A percentile compares a stretch with the other conserved stretches of the same genome.
Evolutionary conservation across 208 protist species (phyloP).

Genomic region (Wallacemonas collosoma): DNA sequence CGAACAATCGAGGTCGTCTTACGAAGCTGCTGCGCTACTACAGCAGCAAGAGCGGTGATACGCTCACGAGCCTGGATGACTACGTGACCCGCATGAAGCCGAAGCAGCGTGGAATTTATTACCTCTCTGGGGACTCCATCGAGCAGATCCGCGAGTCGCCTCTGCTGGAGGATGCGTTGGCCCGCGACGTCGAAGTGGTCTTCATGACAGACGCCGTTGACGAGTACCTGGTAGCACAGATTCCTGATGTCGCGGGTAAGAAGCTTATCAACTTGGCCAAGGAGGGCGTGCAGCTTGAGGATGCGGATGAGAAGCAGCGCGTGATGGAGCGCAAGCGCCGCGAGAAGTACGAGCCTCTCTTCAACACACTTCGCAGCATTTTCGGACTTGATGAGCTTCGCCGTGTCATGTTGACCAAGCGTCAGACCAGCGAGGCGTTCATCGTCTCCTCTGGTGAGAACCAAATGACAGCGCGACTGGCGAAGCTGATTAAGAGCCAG

Average conservation of each 20-base stretch:
- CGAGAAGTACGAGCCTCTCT: slow-evolving; percentile 89
- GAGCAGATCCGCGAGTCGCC: slow-evolving; percentile 84
- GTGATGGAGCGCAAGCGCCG: slow-evolving; percentile 91
- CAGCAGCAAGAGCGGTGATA: slow-evolving; percentile 70
- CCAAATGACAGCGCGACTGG: slow-evolving; percentile 97
- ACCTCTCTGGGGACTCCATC: slow-evolving; percentile 83
- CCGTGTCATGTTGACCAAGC: slow-evolving; percentile 94
- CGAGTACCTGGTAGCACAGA: slow-evolving; percentile 95
- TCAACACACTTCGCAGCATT: slow-evolving; percentile 77
- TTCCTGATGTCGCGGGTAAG: slow-evolving; percentile 96
- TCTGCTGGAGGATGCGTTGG: slow-evolving; percentile 79
- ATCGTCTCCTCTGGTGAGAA: slow-evolving; percentile 93
- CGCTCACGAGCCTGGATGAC: slow-evolving; percentile 82
- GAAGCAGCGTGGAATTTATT: slow-evolving; percentile 95
- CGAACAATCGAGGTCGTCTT: slow-evolving; percentile 94
- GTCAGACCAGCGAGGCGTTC: slow-evolving; percentile 93
- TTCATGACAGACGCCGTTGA: slow-evolving; percentile 98
- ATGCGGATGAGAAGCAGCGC: slow-evolving; percentile 90
- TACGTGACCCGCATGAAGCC: slow-evolving; percentile 96
- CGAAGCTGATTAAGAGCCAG: slow-evolving; percentile 97
- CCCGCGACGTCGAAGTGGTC: slow-evolving; percentile 91
- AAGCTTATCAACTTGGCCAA: slow-evolving; percentile 97
- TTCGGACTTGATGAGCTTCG: slow-evolving; percentile 72
- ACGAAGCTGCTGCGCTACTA: slow-evolving; percentile 97
- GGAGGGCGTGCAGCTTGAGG: slow-evolving; percentile 95